Conservation (phyloP, 169 alveolate genomes). For the Eimeria acervulina region DNA sequence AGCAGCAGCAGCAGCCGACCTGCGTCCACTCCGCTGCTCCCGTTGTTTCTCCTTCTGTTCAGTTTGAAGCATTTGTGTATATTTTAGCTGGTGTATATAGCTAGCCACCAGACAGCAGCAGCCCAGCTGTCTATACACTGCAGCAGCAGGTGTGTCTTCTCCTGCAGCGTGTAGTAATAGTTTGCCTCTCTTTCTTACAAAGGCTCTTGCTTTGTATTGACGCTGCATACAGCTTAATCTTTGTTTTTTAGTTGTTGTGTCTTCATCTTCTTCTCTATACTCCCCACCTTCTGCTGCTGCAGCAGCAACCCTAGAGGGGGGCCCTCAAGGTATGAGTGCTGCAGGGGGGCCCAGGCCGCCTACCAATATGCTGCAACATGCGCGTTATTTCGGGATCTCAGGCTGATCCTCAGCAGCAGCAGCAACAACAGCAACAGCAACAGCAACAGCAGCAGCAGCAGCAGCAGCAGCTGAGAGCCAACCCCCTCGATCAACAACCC, state of each 20-base stretch:
- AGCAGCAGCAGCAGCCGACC: constrained; percentile 30
- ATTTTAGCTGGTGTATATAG: background rate
- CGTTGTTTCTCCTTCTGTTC: background rate
- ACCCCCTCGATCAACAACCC: background rate
- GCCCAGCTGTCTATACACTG: constrained; percentile 15
- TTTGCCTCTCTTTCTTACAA: background rate
- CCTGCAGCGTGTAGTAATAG: background rate
- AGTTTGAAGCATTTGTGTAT: background rate
- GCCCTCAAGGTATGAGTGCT: constrained; percentile 10
- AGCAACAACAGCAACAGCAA: constrained; percentile 57
- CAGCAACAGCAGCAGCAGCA: constrained; percentile 53
- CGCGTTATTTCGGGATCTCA: constrained; percentile 49
- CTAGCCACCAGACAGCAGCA: background rate
- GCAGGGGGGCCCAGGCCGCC: constrained; percentile 8
- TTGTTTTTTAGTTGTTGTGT: background rate
- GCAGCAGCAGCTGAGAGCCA: constrained; percentile 58
- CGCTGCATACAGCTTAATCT: background rate
- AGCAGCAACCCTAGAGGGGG: background rate
- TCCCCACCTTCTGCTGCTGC: background rate
- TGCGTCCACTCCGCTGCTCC: background rate
- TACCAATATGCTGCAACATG: constrained; percentile 66
- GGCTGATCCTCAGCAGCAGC: constrained; percentile 73
- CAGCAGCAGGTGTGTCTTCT: constrained; percentile 43
- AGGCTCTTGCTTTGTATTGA: background rate
- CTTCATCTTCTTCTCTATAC: too few relatives aligned